Base-by-base conservation (phyloP, 169 alveolate genomes). In the Plasmodium ovale region DNA sequence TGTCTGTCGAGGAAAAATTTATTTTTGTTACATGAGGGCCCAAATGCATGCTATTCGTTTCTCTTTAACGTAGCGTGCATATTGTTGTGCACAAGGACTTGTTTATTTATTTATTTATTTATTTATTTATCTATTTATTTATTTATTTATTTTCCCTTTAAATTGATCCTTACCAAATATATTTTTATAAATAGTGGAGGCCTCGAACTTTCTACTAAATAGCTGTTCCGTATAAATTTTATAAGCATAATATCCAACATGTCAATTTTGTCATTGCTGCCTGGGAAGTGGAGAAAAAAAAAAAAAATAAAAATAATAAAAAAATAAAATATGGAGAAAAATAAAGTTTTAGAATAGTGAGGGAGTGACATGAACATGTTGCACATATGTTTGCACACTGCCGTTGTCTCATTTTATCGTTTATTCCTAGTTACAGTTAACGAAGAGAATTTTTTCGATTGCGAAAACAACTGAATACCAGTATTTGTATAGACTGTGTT, bases 201-300 rank as follows among this genome's bases (percentile, higher is more conserved):
- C 29, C 23, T 31, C 23, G 90, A 82, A 19, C 65, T 82, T 56
- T 47, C 62, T 35, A 53, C 19, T 56, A 82, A 54, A 56, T 82
- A 82, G 53, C 49, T 69, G 42, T 82, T 82, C 25, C 90, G 31
- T 49, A 79, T 79, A 16, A 79, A 67, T 33, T 79, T 79, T n/a
- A 79, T 79, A 23, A 79, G 82, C 89, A 79, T 79, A 31, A 79
- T 79, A 42, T 79, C 89, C 59, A 79, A 42, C 89, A 79, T 79
- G 37, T 79, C 89, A 1, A 79, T 79, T 79, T 79, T 79, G 44
- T 79, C 89, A 53, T 79, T 79, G 60, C 23, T 65, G 23, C 72
- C 89, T 79, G 33, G 31, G 0, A 25, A 31, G 25, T 0, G 25
- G 62, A 64, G 29, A 33, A 64, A 51, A 29, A 21, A 39, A 33